Evolutionary conservation across 2,329 filamentous ascomycete genomes (phyloP), one percentile per base, ranked within the genome.

Genomic region (Microsporum audouinii): DNA sequence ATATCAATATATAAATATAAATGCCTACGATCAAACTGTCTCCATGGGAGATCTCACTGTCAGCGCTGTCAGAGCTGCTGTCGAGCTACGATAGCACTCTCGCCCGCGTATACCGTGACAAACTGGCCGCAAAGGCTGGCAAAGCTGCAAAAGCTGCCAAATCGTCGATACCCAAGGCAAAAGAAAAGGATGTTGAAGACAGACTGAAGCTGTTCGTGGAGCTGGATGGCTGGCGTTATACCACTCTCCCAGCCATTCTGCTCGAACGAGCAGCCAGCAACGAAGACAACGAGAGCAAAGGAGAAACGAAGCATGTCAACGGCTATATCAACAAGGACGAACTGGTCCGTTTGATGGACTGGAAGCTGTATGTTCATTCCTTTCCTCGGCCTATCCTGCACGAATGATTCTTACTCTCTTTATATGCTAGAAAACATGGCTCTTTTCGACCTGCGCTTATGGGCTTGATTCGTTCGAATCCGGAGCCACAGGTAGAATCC

Each of bases 171-270:
- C 6, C 43, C 23, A 23, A n/a, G 14, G 23, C 36, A 12, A 61
- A 47, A 8, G n/a, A 49, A 29, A 60, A 56, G 5, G 38, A 61
- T 0, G 58, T 66, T 29, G 31, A 61, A 7, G 65, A 58, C 39
- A 69, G 69, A 41, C 60, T 68, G 36, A 59, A 67, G 0, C 67
- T 65, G 5, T 75, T 72, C 31, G 38, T 72, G 5, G 57, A 68
- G 36, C 63, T 76, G 31, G 75, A 77, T 65, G 53, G 59, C 7
- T 76, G 72, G 71, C 68, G 76, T 34, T 78, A 76, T 65, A 68
- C 69, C 29, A 63, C 41, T 10, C 62, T 77, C 17, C 73, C 74
- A 0, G 59, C 34, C 5, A 23, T 61, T 1, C 29, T 76, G 31
- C 63, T 61, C 34, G 60, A 61, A 56, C 34, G 38, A 31, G 17